Conservation (phyloP, 306 rosid species). For the Castanopsis chinensis region DNA sequence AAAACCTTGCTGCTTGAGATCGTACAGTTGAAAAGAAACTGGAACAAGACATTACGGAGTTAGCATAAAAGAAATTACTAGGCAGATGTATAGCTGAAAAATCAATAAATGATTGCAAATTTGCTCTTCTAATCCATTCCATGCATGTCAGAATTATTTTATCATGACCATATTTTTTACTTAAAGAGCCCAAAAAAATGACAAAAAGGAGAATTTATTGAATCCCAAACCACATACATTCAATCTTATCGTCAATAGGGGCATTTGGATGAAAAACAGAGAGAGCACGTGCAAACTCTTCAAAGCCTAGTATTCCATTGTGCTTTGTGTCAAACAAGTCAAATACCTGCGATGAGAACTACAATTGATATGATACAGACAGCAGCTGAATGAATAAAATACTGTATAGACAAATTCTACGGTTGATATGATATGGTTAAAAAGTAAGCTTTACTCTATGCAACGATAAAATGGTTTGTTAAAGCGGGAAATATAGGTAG, state of each 20-base stretch:
- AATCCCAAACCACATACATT: slow-evolving; percentile 50
- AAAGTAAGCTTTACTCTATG: not conserved
- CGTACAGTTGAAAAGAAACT: slow-evolving; percentile 97
- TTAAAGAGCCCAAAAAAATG: not conserved
- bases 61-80: not conserved
- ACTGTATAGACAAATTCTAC: not conserved
- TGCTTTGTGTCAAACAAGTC: slow-evolving; percentile 96
- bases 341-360: slow-evolving; percentile 57
- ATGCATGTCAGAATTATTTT: not conserved
- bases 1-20: slow-evolving; percentile 98
- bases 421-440: not conserved
- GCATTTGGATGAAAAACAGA: slow-evolving; percentile 98
- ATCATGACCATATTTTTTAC: not conserved
- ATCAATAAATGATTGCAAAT: not conserved
- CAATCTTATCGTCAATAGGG: slow-evolving; percentile 90
- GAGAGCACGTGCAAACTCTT: slow-evolving; percentile 97
- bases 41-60: slow-evolving; percentile 31
- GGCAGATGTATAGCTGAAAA: slow-evolving; percentile 3
- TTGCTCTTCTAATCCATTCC: not conserved
- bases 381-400: slow-evolving; percentile 19
- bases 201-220: not conserved
- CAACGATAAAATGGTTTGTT: slow-evolving; percentile 12
- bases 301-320: slow-evolving; percentile 95
- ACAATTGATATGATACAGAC: slow-evolving; percentile 6
- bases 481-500: not conserved